Conservation (phyloP, 2,329 filamentous ascomycete species). For the Venturia aucupariae region DNA sequence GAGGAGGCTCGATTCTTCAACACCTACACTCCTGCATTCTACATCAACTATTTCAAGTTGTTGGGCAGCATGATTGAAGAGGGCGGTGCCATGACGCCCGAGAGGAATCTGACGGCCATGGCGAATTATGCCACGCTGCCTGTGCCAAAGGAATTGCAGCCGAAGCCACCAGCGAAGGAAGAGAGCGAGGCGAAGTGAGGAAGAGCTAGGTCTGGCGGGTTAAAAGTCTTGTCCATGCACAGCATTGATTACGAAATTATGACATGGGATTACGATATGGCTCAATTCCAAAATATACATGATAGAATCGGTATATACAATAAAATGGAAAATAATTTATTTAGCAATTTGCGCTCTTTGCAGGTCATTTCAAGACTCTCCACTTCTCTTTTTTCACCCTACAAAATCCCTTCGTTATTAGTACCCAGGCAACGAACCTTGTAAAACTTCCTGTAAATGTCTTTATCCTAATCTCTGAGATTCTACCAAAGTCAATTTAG, state of each 20-base stretch:
- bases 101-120: slow-evolving; percentile 43
- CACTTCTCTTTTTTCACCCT: no score
- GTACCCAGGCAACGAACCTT: no score
- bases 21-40: slow-evolving; percentile 48
- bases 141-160: slow-evolving; percentile 17
- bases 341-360: no score
- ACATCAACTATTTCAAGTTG: slow-evolving; percentile 49
- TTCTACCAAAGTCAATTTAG: no score
- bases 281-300: not conserved
- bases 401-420: no score
- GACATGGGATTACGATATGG: not conserved
- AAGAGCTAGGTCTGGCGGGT: no score
- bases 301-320: not conserved
- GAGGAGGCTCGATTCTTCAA: slow-evolving; percentile 48
- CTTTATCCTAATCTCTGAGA: no score
- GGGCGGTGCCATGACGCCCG: slow-evolving; percentile 38
- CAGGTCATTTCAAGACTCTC: no score
- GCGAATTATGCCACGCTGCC: slow-evolving; percentile 37
- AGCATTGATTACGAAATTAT: not conserved
- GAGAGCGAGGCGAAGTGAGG: slow-evolving; percentile 4
- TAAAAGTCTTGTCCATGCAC: no score
- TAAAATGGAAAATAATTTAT: no score
- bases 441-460: no score
- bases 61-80: slow-evolving; percentile 36
- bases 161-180: not conserved